These are phyloP conservation scores for Termitomyces sp. DNA, from an alignment of 768 basidiomycete species.

Conservation along the genomic window DNA sequence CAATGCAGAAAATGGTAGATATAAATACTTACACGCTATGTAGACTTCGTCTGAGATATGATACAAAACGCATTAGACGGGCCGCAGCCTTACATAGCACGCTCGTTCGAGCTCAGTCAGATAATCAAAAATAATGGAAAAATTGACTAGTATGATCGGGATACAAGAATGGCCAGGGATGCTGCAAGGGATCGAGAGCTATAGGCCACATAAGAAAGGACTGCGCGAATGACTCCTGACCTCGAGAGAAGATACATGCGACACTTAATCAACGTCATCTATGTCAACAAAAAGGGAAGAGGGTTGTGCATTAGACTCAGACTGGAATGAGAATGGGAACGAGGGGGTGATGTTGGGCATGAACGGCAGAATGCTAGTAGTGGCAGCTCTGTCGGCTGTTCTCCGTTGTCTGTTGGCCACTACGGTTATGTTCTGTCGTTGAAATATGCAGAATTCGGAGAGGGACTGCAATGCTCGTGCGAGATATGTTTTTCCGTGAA, in stretches of 20 bases:
- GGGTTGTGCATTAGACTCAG: not conserved
- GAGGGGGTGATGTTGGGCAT: not conserved
- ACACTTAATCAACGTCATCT: constrained; percentile 26
- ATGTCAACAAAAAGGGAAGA: constrained; percentile 16
- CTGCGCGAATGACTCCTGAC: not conserved
- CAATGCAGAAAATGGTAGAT: not conserved
- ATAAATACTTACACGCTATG: not conserved
- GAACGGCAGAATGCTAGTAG: not conserved
- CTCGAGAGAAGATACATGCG: not conserved
- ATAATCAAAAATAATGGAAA: not conserved
- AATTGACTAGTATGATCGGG: not conserved
- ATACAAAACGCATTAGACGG: too few species aligned
- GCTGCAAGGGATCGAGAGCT: not conserved
- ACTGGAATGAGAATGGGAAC: constrained; percentile 1
- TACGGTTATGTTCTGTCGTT: constrained; percentile 33
- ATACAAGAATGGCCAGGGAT: not conserved
- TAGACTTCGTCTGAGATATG: too few species aligned
- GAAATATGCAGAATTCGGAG: constrained; percentile 42
- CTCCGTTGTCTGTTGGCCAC: constrained; percentile 17
- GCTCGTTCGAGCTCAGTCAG: too few species aligned
- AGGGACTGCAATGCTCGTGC: constrained; percentile 46
- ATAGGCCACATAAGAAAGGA: not conserved
- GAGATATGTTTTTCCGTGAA: constrained; percentile 47
- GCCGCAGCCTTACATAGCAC: not conserved
- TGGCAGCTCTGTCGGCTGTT: constrained; percentile 10